These are phyloP conservation scores for Erysimum pusillum DNA, from an alignment of 441 rosid genomes.

Conservation along the genomic window DNA sequence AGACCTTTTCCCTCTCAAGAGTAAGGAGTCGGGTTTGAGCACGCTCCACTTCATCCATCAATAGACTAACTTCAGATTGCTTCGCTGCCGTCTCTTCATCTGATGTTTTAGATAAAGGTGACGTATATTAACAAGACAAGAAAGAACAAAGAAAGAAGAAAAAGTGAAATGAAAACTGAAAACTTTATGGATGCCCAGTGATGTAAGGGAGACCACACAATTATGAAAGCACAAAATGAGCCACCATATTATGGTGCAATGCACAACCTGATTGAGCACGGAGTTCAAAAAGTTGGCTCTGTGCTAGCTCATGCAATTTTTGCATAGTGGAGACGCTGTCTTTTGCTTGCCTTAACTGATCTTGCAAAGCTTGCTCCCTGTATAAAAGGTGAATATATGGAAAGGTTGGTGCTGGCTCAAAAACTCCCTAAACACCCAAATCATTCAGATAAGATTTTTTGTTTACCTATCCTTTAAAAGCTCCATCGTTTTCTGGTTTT, in stretches of 20 bases:
- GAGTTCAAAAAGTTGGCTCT: constrained; percentile 91
- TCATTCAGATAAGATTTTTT: constrained; percentile 19
- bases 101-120: constrained; percentile 48
- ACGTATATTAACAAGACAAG: constrained; percentile 35
- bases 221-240: constrained; percentile 22
- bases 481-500: constrained; percentile 96
- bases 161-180: background rate
- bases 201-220: constrained; percentile 25
- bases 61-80: constrained; percentile 91
- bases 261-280: constrained; percentile 93
- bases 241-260: constrained; percentile 31
- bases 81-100: constrained; percentile 96
- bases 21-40: constrained; percentile 97
- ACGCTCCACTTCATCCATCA: constrained; percentile 99
- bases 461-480: constrained; percentile 86
- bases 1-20: constrained; percentile 98
- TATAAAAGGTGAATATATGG: constrained; percentile 39
- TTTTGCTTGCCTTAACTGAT: constrained; percentile 95
- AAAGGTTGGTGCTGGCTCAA: constrained; percentile 18
- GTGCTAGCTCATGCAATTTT: constrained; percentile 97
- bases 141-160: constrained; percentile 5
- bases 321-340: constrained; percentile 94
- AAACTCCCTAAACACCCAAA: constrained; percentile 21
- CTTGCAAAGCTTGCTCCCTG: constrained; percentile 95
- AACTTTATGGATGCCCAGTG: background rate